Base-by-base conservation (phyloP, 2,329 filamentous ascomycete genomes). In the Fusarium euwallaceae region DNA sequence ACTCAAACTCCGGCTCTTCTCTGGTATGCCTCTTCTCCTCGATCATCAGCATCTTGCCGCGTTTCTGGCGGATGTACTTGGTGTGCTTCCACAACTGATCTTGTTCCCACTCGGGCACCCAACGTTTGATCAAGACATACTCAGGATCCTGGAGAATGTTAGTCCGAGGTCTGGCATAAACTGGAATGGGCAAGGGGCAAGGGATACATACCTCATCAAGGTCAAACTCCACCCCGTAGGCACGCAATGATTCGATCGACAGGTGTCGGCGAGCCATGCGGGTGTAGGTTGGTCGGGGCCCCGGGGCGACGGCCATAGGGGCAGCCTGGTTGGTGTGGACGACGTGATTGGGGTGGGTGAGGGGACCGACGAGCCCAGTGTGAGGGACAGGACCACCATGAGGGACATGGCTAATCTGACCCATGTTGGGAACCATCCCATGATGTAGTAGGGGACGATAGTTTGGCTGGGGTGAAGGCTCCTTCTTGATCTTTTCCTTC, bases 11-110 rank as follows among this genome's bases (percentile, higher is more conserved):
- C 45, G 84, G 82, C 73, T 85, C 86, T 27, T 84, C 83, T 67
- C 82, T 83, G 56, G 83, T 82, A 53, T 84, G 82, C 34, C 81
- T 81, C 69, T 81, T 84, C 61, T 86, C 88, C 70, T 89, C 87
- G 59, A 90, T 83, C 64, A 87, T 81, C 17, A 88, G 82, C 48
- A 86, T 80, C 76, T 85, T 87, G 55, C 80, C 80, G 8, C 86
- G 84, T 79, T 86, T 87, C 78, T 91, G 88, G n/a, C 91, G 91
- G 72, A 94, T 81, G 51, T 87, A 84, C 71, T 87, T 87, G 4
- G 93, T 94, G 82, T 95, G 92, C 51, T 90, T 88, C 88, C 93
- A 95, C 59, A 95, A 88, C 66, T 90, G 85, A 68, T 94, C 89
- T 78, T 94, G 93, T 80, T 94, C 89, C 71, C 89, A 88, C 76